Evolutionary conservation across 163 green algal species (phyloP).

Genomic region (Volvox carteri): DNA sequence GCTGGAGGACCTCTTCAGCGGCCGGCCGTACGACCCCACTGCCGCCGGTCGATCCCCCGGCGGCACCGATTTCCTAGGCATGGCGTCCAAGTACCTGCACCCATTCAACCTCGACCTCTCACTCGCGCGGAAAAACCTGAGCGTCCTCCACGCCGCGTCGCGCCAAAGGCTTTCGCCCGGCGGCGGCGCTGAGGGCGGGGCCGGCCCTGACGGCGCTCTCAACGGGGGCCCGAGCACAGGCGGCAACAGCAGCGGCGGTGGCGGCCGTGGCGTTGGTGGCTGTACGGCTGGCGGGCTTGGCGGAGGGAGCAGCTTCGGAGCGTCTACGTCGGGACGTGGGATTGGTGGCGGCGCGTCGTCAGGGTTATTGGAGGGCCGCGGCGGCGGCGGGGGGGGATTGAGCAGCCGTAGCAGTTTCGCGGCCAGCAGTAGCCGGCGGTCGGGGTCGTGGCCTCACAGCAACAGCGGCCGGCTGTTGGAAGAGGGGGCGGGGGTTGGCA

Average conservation of each 20-base stretch:
- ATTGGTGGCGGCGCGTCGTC: not conserved
- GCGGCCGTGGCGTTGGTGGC: not conserved
- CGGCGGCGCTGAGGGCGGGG: no score
- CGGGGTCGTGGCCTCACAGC: conserved; percentile 4
- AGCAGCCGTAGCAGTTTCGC: not conserved
- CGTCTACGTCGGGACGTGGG: conserved; percentile 1
- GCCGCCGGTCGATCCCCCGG: not conserved
- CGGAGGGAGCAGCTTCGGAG: not conserved
- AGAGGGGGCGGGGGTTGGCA: not conserved
- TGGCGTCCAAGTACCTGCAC: conserved; percentile 57
- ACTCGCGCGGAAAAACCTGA: conserved; percentile 34
- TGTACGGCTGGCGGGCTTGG: not conserved
- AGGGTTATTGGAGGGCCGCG: not conserved
- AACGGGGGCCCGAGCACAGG: no score
- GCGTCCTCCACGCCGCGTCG: not conserved
- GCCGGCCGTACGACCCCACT: not conserved
- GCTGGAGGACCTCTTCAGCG: not conserved
- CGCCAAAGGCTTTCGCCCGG: not conserved
- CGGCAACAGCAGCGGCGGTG: no score
- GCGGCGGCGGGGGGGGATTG: not conserved
- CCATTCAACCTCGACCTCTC: conserved; percentile 63
- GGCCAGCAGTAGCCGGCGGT: not conserved
- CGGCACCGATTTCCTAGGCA: conserved; percentile 35
- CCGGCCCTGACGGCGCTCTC: no score
- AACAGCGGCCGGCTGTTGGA: not conserved